phyloP scores from a whole-genome alignment of 2,329 filamentous ascomycete species.

The Coniochaeta prunicola region DNA sequence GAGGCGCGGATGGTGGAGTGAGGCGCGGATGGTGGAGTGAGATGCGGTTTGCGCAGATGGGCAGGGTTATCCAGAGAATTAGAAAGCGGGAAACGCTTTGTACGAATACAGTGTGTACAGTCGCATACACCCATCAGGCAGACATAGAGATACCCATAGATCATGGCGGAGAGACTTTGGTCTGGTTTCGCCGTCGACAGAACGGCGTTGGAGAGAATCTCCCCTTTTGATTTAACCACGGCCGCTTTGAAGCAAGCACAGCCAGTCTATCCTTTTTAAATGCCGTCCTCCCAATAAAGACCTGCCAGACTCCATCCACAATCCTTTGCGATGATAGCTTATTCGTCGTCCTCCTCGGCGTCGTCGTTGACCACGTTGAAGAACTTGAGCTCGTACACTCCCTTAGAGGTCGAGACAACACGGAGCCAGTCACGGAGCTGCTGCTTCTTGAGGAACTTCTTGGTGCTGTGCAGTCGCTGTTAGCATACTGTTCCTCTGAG shows the following conservation, averaged over 20 bases:
- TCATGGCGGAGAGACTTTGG: not conserved
- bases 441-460: conserved; percentile 99
- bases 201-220: not conserved
- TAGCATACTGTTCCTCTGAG: not conserved
- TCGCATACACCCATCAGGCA: not conserved
- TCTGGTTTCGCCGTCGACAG: not conserved
- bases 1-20: not conserved
- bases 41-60: not conserved
- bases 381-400: conserved; percentile 99
- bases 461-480: conserved; percentile 57
- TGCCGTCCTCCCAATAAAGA: not conserved
- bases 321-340: conserved; percentile 34
- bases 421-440: conserved; percentile 99
- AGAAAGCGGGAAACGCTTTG: not conserved
- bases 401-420: conserved; percentile 95
- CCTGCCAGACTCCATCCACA: conserved; percentile 6
- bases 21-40: not conserved
- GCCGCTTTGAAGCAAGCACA: not conserved
- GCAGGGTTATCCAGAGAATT: not conserved
- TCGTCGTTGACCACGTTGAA: conserved; percentile 99
- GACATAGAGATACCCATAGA: conserved; percentile 1
- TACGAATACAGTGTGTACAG: not conserved
- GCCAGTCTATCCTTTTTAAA: conserved; percentile 2
- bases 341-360: conserved; percentile 97
- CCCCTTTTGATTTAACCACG: not conserved